A percentile compares a stretch with the other conserved stretches of the same genome.
phyloP scores from a whole-genome alignment of 768 basidiomycete species.

The Tephrocybe sp. region DNA sequence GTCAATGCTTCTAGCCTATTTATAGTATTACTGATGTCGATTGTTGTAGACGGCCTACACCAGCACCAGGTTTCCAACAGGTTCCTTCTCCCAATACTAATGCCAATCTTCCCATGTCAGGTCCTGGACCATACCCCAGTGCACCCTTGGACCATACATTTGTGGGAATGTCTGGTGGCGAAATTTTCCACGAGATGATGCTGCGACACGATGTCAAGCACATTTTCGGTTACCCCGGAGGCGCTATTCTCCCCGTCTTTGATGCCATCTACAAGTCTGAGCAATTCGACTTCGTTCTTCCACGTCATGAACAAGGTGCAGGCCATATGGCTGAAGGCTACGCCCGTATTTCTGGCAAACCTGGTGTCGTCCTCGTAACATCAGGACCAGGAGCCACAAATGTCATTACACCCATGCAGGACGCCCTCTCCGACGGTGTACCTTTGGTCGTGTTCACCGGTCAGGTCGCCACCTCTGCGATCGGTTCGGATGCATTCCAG shows the following conservation, averaged over 20 bases:
- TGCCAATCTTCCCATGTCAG: conserved; percentile 31
- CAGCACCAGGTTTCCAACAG: conserved; percentile 54
- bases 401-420: conserved; percentile 97
- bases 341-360: conserved; percentile 95
- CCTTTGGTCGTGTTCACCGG: conserved; percentile 95
- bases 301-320: conserved; percentile 96
- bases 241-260: conserved; percentile 98
- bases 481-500: conserved; percentile 99
- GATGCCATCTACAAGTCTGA: conserved; percentile 97
- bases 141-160: conserved; percentile 77
- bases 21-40: conserved; percentile 10
- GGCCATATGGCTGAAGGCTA: conserved; percentile 99
- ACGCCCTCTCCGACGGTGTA: conserved; percentile 91
- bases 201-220: conserved; percentile 94
- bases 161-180: conserved; percentile 90
- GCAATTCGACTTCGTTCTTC: conserved; percentile 94
- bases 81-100: conserved; percentile 37
- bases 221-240: conserved; percentile 97
- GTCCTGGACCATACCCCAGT: conserved; percentile 42
- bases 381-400: conserved; percentile 98
- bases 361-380: conserved; percentile 96
- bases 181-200: conserved; percentile 99
- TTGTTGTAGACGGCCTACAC: conserved; percentile 55
- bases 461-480: conserved; percentile 98
- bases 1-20: conserved; percentile 4